Base-by-base conservation (phyloP, 176 grass and related monocot species). In the Oryza longistaminata region DNA sequence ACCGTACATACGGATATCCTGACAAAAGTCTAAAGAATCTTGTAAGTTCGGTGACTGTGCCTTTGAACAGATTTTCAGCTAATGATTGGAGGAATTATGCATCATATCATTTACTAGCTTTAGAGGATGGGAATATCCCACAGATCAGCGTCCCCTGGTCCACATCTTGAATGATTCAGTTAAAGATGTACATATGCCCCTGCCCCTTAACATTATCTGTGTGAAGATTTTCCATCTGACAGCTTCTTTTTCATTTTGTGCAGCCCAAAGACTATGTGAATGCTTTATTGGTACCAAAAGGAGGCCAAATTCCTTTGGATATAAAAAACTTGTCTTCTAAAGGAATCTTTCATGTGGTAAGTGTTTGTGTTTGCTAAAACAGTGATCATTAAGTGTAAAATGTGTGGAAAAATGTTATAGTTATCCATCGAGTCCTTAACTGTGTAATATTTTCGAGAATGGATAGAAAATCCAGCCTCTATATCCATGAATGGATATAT, bases 221-320 rank as follows among this genome's bases (percentile, higher is more conserved):
- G 17, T 37, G 15, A 60, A 69, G 25, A 64, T 90, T 82, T 83
- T 35, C 10, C 26, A n/a, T n/a, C 74, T 82, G 49, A 71, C 82
- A 44, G 35, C 70, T 78, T 80, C 60, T 68, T 65, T 81, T 17
- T 27, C 19, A 19, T 87, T 64, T 13, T 88, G 70, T 85, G 53
- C 89, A 97, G 95, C 82, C 95, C 21, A 90, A 62, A 35, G 82
- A 97, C 49, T 97, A 97, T 55, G 88, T 97, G 74, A 97, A 97
- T 88, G 85, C 90, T 68, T 82, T 97, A 84, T 88, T 97, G 87
- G 91, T 97, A 86, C 95, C 95, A 10, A 69, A 75, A 93, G 91
- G 87, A 71, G 89, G 95, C 61, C 91, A 88, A 87, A 81, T 97
- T 72, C 79, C 84, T 60, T 64, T 97, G 31, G 95, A 97, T 87